Evolutionary conservation across 331 rosid genomes (phyloP), one percentile per base, ranked within the genome.

Genomic region (Telfairia occidentalis): DNA sequence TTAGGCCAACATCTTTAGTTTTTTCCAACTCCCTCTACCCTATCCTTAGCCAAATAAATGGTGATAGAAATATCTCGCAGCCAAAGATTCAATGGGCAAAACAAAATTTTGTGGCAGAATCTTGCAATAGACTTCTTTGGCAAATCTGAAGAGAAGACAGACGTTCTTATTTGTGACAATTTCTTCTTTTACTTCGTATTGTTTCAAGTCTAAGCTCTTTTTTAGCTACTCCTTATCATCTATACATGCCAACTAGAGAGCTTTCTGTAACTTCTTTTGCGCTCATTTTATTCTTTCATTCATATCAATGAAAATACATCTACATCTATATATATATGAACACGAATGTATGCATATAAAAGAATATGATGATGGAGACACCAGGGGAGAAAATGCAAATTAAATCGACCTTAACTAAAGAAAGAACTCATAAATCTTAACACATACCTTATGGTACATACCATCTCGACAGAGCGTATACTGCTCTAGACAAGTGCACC

Each of bases 391-490:
- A 60, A 60, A 60, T 30, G 2, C 8, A 63, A 35, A 63, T 34
- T n/a, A 63, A 63, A 3, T n/a, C 71, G 4, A 63, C 71, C 48
- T 19, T 34, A 63, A 63, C 18, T 35, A 18, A 19, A 60, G 24
- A 4, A 21, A 3, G 34, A 64, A n/a, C 32, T 5, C 72, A 21
- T 19, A 35, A 64, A 19, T 64, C 72, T 65, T 10, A 19, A 29
- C 4, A 77, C 83, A 24, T 87, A 94, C 98, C 98, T 94, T 94
- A 82, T 94, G 98, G 87, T 94, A 89, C 85, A 91, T 89, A 52
- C 98, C 97, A 78, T 94, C 98, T 78, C 95, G 90, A 85, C 95
- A 88, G 46, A 94, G 88, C 46, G 83, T 86, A 76, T 91, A 94
- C 82, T 82, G 87, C 85, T 94, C 98, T 59, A 94, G 88, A 84